Conservation (phyloP, 2,329 filamentous ascomycete genomes). For the Camptophora hylomeconis region DNA sequence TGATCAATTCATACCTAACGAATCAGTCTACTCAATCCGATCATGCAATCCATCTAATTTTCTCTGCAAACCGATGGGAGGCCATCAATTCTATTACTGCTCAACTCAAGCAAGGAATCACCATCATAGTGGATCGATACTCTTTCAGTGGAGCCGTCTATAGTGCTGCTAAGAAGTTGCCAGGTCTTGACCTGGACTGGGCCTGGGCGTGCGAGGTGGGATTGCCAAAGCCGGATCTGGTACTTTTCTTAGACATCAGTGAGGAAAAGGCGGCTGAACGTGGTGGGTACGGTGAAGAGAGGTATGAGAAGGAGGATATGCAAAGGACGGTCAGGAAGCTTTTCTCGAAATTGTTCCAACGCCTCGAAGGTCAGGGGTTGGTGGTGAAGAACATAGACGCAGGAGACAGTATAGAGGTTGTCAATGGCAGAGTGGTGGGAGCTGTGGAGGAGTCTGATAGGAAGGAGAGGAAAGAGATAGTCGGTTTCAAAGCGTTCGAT, state of each 20-base stretch:
- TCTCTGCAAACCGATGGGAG: slow-evolving; percentile 88
- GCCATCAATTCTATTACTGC: slow-evolving; percentile 29
- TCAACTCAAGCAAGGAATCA: slow-evolving; percentile 52
- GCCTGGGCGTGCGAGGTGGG: slow-evolving; percentile 74
- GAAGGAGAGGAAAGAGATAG: too few relatives aligned
- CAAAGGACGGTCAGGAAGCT: slow-evolving; percentile 65
- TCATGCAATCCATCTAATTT: slow-evolving; percentile 79
- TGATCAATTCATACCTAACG: slow-evolving; percentile 74
- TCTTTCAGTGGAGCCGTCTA: slow-evolving; percentile 93
- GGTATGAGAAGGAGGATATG: slow-evolving; percentile 76
- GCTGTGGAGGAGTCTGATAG: slow-evolving; percentile 3
- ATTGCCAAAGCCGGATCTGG: slow-evolving; percentile 73
- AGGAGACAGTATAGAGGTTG: slow-evolving; percentile 36
- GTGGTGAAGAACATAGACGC: slow-evolving; percentile 45
- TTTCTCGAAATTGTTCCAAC: slow-evolving; percentile 45
- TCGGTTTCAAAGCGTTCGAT: too few relatives aligned
- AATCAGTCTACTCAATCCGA: slow-evolving; percentile 64
- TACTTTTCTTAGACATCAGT: slow-evolving; percentile 74
- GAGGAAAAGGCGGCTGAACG: slow-evolving; percentile 58
- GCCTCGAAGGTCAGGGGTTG: slow-evolving; percentile 31
- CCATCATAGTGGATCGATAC: slow-evolving; percentile 80
- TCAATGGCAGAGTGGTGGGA: slow-evolving; percentile 29
- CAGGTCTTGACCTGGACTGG: slow-evolving; percentile 59
- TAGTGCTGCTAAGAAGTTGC: slow-evolving; percentile 72
- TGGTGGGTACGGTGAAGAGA: slow-evolving; percentile 79